These are phyloP conservation scores for Cutaneotrichosporon arboriforme DNA, from an alignment of 1,284 basidiomycete species.

Conservation along the genomic window DNA sequence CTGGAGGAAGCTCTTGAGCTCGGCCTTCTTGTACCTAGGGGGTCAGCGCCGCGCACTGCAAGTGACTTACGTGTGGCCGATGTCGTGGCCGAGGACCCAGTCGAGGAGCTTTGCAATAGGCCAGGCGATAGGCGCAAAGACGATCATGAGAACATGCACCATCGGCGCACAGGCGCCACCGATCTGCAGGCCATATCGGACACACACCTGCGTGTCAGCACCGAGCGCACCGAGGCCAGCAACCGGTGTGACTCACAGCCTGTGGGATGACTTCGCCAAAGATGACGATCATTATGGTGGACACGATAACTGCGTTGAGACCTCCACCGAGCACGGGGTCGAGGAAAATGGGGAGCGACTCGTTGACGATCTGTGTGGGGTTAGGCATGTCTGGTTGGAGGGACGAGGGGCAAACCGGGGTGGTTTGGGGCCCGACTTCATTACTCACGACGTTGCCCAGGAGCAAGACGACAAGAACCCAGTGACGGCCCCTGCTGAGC, in stretches of 20 bases:
- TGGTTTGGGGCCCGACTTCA: not conserved
- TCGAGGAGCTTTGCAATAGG: conserved; percentile 85
- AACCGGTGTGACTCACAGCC: conserved; percentile 39
- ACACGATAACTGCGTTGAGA: conserved; percentile 69
- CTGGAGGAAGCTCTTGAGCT: conserved; percentile 84
- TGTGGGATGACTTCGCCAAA: conserved; percentile 78
- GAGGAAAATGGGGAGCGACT: conserved; percentile 83
- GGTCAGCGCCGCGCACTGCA: conserved; percentile 12
- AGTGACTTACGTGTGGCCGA: conserved; percentile 50
- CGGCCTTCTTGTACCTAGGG: conserved; percentile 84
- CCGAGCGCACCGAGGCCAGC: not conserved
- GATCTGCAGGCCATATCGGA: conserved; percentile 82
- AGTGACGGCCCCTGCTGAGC: conserved; percentile 76
- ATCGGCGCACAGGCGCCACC: conserved; percentile 84
- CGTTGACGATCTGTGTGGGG: conserved; percentile 65
- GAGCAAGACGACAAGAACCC: conserved; percentile 85
- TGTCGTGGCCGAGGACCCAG: conserved; percentile 64
- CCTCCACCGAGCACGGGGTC: conserved; percentile 83
- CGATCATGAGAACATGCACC: conserved; percentile 64
- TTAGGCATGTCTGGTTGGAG: not conserved
- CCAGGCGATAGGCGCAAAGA: conserved; percentile 74
- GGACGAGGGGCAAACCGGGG: too few species aligned
- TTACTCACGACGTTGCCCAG: conserved; percentile 73
- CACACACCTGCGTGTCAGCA: conserved; percentile 62
- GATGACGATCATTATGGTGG: conserved; percentile 71